Conservation (phyloP, 139 green algal species). For the Nannochloris sp. region DNA sequence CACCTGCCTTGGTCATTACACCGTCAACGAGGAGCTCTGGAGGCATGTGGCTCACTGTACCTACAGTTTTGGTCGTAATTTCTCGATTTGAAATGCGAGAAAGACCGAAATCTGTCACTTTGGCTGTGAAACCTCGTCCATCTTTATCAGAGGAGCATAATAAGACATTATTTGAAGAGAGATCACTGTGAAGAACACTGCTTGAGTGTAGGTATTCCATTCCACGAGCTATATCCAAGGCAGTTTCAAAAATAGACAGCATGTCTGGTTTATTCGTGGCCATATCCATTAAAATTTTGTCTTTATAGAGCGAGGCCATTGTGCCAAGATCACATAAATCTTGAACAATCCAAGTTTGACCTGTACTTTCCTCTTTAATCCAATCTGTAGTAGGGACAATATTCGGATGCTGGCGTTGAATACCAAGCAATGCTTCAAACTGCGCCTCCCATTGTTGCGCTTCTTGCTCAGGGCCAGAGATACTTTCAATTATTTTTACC, state of each 20-base stretch:
- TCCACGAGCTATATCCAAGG: not conserved
- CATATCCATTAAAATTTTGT: not conserved
- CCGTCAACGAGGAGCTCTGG: not conserved
- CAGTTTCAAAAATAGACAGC: not conserved
- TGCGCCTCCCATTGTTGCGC: not conserved
- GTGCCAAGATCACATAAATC: not conserved
- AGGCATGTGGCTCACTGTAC: not conserved
- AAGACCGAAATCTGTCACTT: not conserved
- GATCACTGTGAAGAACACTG: not conserved
- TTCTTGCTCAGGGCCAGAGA: too few relatives aligned
- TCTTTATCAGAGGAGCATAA: too few relatives aligned
- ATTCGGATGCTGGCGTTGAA: not conserved
- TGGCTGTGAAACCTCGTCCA: not conserved
- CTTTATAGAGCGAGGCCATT: too few relatives aligned
- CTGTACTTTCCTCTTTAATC: too few relatives aligned
- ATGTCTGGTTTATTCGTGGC: not conserved
- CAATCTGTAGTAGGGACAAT: not conserved
- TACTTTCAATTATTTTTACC: not conserved
- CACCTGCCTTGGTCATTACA: not conserved
- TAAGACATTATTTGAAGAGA: slow-evolving; percentile 34
- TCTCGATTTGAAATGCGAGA: not conserved
- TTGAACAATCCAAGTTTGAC: not conserved
- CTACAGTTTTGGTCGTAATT: not conserved
- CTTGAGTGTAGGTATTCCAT: not conserved
- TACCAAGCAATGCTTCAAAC: not conserved